Conservation (phyloP, 1,284 basidiomycete genomes). For the Boletus subluridellus region DNA sequence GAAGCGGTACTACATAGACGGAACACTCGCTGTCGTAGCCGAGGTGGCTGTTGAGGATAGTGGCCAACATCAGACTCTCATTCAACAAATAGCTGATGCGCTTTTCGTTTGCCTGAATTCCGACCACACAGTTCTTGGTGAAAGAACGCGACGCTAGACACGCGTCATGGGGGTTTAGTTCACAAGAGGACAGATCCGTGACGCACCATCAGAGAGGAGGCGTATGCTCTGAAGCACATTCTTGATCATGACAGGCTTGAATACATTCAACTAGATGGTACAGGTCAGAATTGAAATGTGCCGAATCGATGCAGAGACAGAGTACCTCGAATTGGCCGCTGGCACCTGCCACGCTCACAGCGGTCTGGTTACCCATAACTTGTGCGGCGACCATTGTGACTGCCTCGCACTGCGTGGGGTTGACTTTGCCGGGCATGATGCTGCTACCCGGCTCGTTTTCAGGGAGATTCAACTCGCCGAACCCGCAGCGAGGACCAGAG, state of each 20-base stretch:
- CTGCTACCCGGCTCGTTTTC: conserved; percentile 99
- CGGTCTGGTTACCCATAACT: conserved; percentile 97
- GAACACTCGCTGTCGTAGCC: conserved; percentile 86
- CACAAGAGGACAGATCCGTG: neutral
- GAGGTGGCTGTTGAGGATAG: conserved; percentile 88
- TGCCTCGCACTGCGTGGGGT: conserved; percentile 99
- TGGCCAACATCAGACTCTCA: conserved; percentile 95
- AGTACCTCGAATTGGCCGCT: conserved; percentile 94
- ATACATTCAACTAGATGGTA: conserved; percentile 81
- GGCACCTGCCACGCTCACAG: conserved; percentile 89
- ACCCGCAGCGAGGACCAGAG: conserved; percentile 95
- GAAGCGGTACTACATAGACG: neutral
- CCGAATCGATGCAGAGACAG: neutral
- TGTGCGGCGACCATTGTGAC: conserved; percentile 98
- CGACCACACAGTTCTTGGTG: conserved; percentile 95
- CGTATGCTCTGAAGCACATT: conserved; percentile 96
- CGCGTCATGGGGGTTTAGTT: neutral
- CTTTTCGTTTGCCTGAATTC: conserved; percentile 94
- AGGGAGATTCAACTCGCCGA: conserved; percentile 91
- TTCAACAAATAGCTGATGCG: conserved; percentile 87
- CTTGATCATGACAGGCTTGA: conserved; percentile 98
- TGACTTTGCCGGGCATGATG: conserved; percentile 99
- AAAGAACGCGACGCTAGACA: conserved; percentile 77
- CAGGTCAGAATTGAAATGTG: conserved; percentile 7
- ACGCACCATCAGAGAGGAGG: conserved; percentile 82